Evolutionary conservation across 768 basidiomycete genomes (phyloP).

Genomic region (Cystofilobasidium bisporidii): DNA sequence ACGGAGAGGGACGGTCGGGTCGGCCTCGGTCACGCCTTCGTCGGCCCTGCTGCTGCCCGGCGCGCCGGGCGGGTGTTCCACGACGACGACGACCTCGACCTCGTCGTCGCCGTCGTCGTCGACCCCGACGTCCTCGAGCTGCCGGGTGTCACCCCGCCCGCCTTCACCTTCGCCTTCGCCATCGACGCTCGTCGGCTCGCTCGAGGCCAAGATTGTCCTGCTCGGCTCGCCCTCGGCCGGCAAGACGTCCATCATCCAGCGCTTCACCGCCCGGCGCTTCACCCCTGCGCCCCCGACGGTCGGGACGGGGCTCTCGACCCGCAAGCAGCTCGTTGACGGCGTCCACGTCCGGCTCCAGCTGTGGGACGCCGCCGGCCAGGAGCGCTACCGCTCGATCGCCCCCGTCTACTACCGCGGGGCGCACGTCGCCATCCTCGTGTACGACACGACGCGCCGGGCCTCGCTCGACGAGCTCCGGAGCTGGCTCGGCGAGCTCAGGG

Average conservation of each 20-base stretch:
- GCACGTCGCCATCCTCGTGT: constrained; percentile 79
- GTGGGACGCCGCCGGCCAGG: constrained; percentile 41
- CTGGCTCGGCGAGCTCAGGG: constrained; percentile 56
- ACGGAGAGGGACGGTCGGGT: too few species aligned
- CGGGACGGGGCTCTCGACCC: constrained; percentile 34
- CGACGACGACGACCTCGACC: too few species aligned
- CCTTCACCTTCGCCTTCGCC: background rate
- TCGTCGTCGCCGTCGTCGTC: too few species aligned
- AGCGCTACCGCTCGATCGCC: constrained; percentile 34
- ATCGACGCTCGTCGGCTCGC: constrained; percentile 25
- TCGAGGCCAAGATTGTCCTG: constrained; percentile 39
- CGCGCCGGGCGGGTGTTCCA: too few species aligned
- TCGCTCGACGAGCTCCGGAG: constrained; percentile 84
- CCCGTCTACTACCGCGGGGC: constrained; percentile 39
- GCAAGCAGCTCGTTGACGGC: constrained; percentile 37
- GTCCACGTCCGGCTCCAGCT: constrained; percentile 33
- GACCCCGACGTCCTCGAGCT: background rate
- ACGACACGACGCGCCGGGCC: constrained; percentile 83
- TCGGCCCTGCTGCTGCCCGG: too few species aligned
- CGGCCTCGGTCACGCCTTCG: too few species aligned
- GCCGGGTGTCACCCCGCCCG: background rate
- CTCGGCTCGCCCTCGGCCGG: constrained; percentile 33
- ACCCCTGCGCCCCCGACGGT: constrained; percentile 32
- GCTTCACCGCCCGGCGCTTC: constrained; percentile 35
- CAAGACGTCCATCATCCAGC: constrained; percentile 37